Conservation (phyloP, 2,329 filamentous ascomycete genomes). For the Chalara sp. region DNA sequence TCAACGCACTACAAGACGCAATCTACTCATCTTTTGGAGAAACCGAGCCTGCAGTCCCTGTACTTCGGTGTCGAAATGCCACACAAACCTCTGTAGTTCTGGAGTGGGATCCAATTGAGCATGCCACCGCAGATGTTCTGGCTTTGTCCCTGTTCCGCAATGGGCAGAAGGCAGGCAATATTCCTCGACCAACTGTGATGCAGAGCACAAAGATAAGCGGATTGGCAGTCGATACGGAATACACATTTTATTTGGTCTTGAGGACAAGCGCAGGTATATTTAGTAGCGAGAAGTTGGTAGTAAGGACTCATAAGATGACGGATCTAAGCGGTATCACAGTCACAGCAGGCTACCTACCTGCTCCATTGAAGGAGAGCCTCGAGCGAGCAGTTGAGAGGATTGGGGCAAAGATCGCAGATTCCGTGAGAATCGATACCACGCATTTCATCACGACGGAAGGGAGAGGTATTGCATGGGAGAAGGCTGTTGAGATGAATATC, state of each 20-base stretch:
- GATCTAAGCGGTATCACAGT: slow-evolving; percentile 93
- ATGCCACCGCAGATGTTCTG: slow-evolving; percentile 86
- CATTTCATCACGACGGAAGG: slow-evolving; percentile 98
- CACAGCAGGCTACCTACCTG: slow-evolving; percentile 79
- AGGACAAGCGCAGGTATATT: slow-evolving; percentile 86
- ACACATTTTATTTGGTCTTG: slow-evolving; percentile 87
- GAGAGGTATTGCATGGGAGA: slow-evolving; percentile 85
- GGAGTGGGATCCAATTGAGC: slow-evolving; percentile 92
- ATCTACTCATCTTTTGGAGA: slow-evolving; percentile 86
- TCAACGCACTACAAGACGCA: slow-evolving; percentile 78
- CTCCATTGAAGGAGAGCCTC: slow-evolving; percentile 65
- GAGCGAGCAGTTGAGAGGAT: slow-evolving; percentile 75
- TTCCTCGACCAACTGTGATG: slow-evolving; percentile 80
- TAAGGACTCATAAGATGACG: slow-evolving; percentile 97
- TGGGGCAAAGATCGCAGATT: slow-evolving; percentile 84
- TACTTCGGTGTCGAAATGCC: slow-evolving; percentile 88
- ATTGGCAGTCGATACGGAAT: slow-evolving; percentile 92
- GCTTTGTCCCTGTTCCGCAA: slow-evolving; percentile 91
- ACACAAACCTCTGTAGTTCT: slow-evolving; percentile 98
- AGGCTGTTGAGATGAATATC: slow-evolving; percentile 95
- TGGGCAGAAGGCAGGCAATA: slow-evolving; percentile 91
- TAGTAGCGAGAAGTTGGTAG: slow-evolving; percentile 73
- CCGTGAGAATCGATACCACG: slow-evolving; percentile 91
- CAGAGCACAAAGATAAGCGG: slow-evolving; percentile 96
- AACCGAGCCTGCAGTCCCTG: slow-evolving; percentile 65